Evolutionary conservation across 306 rosid species (phyloP), one percentile per base, ranked within the genome.

Genomic region (Cucurbita ficifolia): DNA sequence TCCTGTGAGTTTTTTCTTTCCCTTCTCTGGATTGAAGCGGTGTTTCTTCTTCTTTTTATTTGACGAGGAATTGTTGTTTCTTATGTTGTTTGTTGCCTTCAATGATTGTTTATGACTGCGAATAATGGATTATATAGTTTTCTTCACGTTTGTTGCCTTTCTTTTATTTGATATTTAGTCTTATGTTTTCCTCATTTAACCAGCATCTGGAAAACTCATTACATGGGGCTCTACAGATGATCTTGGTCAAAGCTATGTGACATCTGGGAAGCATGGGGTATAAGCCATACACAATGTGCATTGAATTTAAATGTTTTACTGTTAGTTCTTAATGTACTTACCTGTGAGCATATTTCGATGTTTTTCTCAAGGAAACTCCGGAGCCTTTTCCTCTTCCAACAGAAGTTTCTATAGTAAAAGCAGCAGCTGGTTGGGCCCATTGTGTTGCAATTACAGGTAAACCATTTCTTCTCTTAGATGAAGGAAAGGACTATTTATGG

Each of bases 201-300:
- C 84, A 92, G 98, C 81, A 38, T 78, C 82, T 75, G 96, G 96
- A 77, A 92, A 92, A 81, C 96, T 90, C 76, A 92, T 90, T 63
- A 92, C 98, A 62, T 92, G 96, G 98, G 98, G 98, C 48, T 88
- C 98, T 58, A 88, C 98, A 12, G 96, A 90, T 86, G 98, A 92
- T 86, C 79, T 92, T 70, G 98, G 98, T 49, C 98, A 92, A 83
- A 92, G 96, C 86, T 92, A 92, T 82, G 87, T 92, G 72, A 87
- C 98, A 18, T 90, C 96, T 51, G 98, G 98, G 78, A 92, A 90
- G 80, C 98, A 92, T 21, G 96, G 96, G 96, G 98, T 92, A 90
- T 77, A 72, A 79, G 45, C 60, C 74, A 70, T 70, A 29, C 43
- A 49, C 19, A 59, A 46, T 56, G 7, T 64, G 50, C 18, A 19